Evolutionary conservation across 192 early-diverging fungal genomes (phyloP).

Genomic region (Backusella liffmaniae): DNA sequence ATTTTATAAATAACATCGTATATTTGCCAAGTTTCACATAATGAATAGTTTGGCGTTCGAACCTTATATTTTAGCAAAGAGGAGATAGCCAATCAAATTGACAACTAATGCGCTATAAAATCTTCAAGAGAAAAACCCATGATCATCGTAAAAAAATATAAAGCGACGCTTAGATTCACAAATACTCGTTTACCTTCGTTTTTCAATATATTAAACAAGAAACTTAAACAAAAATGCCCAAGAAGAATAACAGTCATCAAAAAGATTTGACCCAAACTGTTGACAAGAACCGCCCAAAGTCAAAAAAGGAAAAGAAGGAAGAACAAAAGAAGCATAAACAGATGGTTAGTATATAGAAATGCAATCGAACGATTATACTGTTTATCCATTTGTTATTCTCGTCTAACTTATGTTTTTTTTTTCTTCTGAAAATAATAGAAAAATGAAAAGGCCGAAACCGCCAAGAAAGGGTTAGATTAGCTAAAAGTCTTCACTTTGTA

Average conservation of each 20-base stretch:
- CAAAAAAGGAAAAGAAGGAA: conserved; percentile 22
- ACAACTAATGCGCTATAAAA: background rate
- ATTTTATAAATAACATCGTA: background rate
- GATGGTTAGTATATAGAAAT: background rate
- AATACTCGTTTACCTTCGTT: background rate
- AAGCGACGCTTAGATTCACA: background rate
- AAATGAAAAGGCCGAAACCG: conserved; percentile 8
- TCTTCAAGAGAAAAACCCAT: background rate
- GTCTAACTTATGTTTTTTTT: background rate
- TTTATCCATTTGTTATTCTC: background rate
- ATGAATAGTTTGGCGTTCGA: background rate
- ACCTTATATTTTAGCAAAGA: background rate
- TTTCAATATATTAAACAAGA: background rate
- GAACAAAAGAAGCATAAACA: conserved; percentile 19
- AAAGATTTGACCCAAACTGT: conserved; percentile 13
- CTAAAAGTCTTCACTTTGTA: background rate
- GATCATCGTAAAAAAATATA: background rate
- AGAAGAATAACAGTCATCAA: background rate
- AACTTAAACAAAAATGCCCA: background rate
- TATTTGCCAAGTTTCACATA: background rate
- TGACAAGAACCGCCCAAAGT: conserved; percentile 25
- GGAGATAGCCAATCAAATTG: background rate
- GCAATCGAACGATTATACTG: background rate
- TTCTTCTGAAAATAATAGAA: background rate
- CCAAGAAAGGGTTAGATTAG: conserved; percentile 5